These are phyloP conservation scores for Trichoderma semiorbis DNA, from an alignment of 2,329 filamentous ascomycete species.

Conservation along the genomic window DNA sequence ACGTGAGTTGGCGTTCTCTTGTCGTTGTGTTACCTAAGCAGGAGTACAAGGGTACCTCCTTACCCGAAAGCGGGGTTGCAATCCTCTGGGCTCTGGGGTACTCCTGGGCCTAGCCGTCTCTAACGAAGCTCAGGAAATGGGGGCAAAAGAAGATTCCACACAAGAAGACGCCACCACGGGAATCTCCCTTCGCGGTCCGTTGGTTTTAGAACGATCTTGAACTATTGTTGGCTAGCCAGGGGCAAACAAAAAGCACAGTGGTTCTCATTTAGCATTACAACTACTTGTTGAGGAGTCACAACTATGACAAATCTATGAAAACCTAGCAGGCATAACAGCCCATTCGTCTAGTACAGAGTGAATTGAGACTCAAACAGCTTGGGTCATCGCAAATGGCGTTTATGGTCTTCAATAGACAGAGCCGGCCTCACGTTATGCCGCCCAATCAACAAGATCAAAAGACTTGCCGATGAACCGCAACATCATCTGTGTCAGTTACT, in stretches of 20 bases:
- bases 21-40: background rate
- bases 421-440: background rate
- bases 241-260: background rate
- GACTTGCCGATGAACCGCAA: background rate
- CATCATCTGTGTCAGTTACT: no score
- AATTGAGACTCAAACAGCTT: background rate
- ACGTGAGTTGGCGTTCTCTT: conserved; percentile 31
- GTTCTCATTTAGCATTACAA: background rate
- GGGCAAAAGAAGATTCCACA: background rate
- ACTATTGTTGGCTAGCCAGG: background rate
- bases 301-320: background rate
- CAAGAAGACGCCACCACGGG: conserved; percentile 2
- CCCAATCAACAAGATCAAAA: background rate
- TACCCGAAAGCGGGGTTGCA: background rate
- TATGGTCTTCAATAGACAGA: no score
- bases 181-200: background rate
- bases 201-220: background rate
- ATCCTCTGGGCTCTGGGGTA: background rate
- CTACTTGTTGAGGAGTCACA: background rate
- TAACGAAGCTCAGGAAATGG: background rate
- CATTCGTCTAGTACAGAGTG: background rate
- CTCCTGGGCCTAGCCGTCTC: background rate
- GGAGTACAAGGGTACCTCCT: background rate
- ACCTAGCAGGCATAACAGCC: background rate
- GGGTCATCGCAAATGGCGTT: background rate